A percentile compares a stretch with the other conserved stretches of the same genome.
These are phyloP conservation scores for Bremia lactucae DNA, from an alignment of 352 stramenopile species.

Conservation along the genomic window DNA sequence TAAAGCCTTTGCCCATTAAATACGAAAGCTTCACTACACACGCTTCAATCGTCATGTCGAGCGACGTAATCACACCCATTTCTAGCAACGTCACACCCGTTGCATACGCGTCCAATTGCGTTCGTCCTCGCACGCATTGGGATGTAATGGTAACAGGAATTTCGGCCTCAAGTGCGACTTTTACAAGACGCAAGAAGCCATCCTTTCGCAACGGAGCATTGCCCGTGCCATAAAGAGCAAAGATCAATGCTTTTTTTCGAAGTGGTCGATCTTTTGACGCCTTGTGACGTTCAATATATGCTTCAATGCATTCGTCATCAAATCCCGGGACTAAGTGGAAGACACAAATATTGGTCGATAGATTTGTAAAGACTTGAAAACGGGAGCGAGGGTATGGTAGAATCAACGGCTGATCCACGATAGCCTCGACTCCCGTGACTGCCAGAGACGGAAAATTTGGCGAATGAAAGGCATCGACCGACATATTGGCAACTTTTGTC, in stretches of 20 bases:
- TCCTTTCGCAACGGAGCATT: slow-evolving; percentile 88
- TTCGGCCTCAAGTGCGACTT: slow-evolving; percentile 53
- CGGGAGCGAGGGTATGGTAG: slow-evolving; percentile 79
- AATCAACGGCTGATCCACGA: slow-evolving; percentile 85
- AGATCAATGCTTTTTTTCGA: slow-evolving; percentile 66
- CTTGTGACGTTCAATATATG: slow-evolving; percentile 63
- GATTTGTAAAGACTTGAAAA: slow-evolving; percentile 84
- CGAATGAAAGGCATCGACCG: slow-evolving; percentile 93
- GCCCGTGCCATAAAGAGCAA: slow-evolving; percentile 93
- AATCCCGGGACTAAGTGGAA: slow-evolving; percentile 86
- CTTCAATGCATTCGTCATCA: slow-evolving; percentile 77
- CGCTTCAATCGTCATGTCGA: slow-evolving; percentile 95
- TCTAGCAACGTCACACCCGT: slow-evolving; percentile 83
- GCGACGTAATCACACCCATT: slow-evolving; percentile 89
- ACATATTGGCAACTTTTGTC: slow-evolving; percentile 92
- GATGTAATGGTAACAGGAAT: slow-evolving; percentile 91
- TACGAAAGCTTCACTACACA: slow-evolving; percentile 90
- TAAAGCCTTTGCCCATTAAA: slow-evolving; percentile 86
- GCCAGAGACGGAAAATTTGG: slow-evolving; percentile 92
- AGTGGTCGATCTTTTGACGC: slow-evolving; percentile 21
- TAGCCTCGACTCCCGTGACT: slow-evolving; percentile 88
- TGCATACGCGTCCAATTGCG: slow-evolving; percentile 90
- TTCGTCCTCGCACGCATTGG: slow-evolving; percentile 90
- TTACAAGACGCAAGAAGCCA: slow-evolving; percentile 81
- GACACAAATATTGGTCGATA: slow-evolving; percentile 89